phyloP scores from a whole-genome alignment of 441 rosid genomes.

The Jatropha podagrica region DNA sequence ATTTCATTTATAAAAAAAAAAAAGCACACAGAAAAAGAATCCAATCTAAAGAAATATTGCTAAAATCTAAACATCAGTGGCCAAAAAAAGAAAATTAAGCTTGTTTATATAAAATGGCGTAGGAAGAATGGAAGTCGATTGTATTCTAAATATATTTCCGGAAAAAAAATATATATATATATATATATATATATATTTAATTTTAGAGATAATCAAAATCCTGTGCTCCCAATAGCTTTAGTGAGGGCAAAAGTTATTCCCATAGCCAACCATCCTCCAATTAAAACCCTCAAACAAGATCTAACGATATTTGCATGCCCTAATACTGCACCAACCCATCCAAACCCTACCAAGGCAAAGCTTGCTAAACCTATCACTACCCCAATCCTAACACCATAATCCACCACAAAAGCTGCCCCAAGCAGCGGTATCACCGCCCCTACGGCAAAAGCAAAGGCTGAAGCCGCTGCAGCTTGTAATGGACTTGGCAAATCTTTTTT shows the following conservation, averaged over 20 bases:
- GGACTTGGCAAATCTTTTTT: conserved; percentile 55
- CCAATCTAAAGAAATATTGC: too few relatives aligned
- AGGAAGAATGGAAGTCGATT: too few relatives aligned
- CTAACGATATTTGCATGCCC: conserved; percentile 53
- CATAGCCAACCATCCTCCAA: conserved; percentile 91
- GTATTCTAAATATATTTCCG: too few relatives aligned
- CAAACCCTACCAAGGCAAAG: conserved; percentile 56
- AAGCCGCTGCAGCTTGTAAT: conserved; percentile 63
- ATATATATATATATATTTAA: too few relatives aligned
- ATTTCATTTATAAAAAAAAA: too few relatives aligned
- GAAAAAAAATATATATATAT: too few relatives aligned
- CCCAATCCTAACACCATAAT: conserved; percentile 49
- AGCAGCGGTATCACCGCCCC: conserved; percentile 76
- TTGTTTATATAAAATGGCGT: too few relatives aligned
- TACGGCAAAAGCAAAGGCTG: conserved; percentile 60
- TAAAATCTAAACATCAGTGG: too few relatives aligned
- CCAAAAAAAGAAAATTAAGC: too few relatives aligned
- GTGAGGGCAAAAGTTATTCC: conserved; percentile 71
- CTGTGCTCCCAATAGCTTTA: conserved; percentile 31
- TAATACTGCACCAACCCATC: conserved; percentile 62
- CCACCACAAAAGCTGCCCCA: conserved; percentile 62
- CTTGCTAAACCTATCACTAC: conserved; percentile 48
- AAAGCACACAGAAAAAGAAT: too few relatives aligned
- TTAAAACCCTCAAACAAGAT: conserved; percentile 58
- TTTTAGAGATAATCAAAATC: conserved; percentile 10